Conservation (phyloP, 257 asterid species). For the Eucommia ulmoides region DNA sequence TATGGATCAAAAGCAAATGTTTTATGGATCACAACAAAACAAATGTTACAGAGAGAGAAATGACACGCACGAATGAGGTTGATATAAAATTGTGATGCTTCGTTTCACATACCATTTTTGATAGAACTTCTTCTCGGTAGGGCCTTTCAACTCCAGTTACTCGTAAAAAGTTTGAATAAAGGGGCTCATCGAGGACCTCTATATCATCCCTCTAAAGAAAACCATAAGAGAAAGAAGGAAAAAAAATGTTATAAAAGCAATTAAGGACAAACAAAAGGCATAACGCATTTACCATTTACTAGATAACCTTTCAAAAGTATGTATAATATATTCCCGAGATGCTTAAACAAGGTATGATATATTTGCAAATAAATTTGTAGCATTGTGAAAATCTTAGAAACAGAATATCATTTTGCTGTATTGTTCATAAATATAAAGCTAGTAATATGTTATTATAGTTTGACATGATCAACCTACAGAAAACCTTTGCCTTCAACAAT, state of each 20-base stretch:
- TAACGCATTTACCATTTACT: neutral
- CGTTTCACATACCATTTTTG: constrained; percentile 35
- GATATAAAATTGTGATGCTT: neutral
- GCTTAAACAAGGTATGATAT: too few species aligned
- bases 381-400: too few species aligned
- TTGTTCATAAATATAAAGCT: too few species aligned
- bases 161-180: constrained; percentile 48
- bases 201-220: constrained; percentile 62
- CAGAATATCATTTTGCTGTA: too few species aligned
- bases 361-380: too few species aligned
- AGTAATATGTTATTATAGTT: too few species aligned
- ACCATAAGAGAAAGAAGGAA: neutral
- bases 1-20: too few species aligned
- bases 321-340: too few species aligned
- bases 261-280: neutral
- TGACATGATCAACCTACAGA: too few species aligned
- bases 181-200: constrained; percentile 82
- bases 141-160: constrained; percentile 60
- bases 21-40: too few species aligned
- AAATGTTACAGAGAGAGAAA: neutral
- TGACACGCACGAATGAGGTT: neutral
- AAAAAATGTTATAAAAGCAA: neutral
- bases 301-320: too few species aligned
- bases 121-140: constrained; percentile 42
- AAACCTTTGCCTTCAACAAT: too few species aligned